Percentiles rank a stretch among this genome's conserved stretches.
phyloP scores from a whole-genome alignment of 2,329 filamentous ascomycete species.

The Parafenestella ontariensis region DNA sequence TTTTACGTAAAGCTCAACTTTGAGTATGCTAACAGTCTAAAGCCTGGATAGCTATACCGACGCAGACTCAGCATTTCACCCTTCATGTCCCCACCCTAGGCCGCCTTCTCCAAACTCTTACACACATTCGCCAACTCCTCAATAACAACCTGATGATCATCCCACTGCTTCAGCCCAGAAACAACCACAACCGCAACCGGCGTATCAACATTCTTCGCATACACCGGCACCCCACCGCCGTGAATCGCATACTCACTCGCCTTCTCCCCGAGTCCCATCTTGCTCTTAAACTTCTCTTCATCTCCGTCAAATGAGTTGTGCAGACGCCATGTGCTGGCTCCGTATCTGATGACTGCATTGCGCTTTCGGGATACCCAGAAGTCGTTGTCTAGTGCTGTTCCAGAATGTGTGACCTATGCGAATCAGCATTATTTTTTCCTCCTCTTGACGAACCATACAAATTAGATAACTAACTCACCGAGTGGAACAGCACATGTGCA shows the following conservation, averaged over 20 bases:
- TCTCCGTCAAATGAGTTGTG: slow-evolving; percentile 69
- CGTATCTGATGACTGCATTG: slow-evolving; percentile 74
- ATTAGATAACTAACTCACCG: slow-evolving; percentile 34
- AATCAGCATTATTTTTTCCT: not conserved
- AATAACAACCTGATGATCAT: slow-evolving; percentile 79
- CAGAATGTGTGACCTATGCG: slow-evolving; percentile 60
- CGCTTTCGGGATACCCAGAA: slow-evolving; percentile 70
- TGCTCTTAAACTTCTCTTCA: slow-evolving; percentile 69
- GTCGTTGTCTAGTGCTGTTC: slow-evolving; percentile 74
- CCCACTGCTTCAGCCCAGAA: slow-evolving; percentile 77
- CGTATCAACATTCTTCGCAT: slow-evolving; percentile 73
- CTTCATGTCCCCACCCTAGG: not conserved
- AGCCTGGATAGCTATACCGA: too few relatives aligned
- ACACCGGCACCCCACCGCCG: slow-evolving; percentile 75
- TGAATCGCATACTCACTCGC: slow-evolving; percentile 75
- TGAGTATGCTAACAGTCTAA: too few relatives aligned
- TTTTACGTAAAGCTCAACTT: too few relatives aligned
- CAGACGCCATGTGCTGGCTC: slow-evolving; percentile 73
- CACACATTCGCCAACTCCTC: slow-evolving; percentile 52
- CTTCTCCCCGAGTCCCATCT: slow-evolving; percentile 63
- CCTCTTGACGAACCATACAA: not conserved
- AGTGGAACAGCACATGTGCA: slow-evolving; percentile 72
- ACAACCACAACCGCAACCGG: slow-evolving; percentile 77
- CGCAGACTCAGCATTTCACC: too few relatives aligned
- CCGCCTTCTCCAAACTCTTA: slow-evolving; percentile 14